phyloP scores from a whole-genome alignment of 2,329 filamentous ascomycete species.

The Orbilia blumenaviensis region DNA sequence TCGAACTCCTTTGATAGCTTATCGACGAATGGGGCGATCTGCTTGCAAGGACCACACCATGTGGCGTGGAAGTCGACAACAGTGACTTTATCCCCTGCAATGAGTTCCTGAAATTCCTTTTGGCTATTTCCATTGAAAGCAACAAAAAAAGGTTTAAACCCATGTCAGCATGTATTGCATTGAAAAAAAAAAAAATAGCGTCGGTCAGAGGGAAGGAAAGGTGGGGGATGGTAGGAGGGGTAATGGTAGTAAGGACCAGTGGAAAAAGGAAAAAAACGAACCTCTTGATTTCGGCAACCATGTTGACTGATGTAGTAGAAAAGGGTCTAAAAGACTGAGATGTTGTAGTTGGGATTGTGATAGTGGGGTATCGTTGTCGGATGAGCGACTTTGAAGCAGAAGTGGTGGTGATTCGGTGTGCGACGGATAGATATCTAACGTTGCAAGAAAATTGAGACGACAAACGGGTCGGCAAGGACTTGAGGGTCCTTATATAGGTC shows the following conservation, averaged over 20 bases:
- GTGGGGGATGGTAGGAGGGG: too few relatives aligned
- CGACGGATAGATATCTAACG: slow-evolving; percentile 6
- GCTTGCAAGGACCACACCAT: slow-evolving; percentile 96
- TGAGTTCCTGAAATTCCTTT: slow-evolving; percentile 68
- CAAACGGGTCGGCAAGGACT: slow-evolving; percentile 34
- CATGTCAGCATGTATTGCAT: too few relatives aligned
- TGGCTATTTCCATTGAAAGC: slow-evolving; percentile 64
- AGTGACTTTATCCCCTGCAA: slow-evolving; percentile 70
- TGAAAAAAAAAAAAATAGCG: not conserved
- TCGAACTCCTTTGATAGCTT: slow-evolving; percentile 71
- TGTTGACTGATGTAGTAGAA: slow-evolving; percentile 42
- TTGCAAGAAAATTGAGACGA: not conserved
- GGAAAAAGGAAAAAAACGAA: slow-evolving; percentile 8
- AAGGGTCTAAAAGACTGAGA: slow-evolving; percentile 14
- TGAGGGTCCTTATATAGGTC: slow-evolving; percentile 39
- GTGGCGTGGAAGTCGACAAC: slow-evolving; percentile 86
- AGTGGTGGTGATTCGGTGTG: too few relatives aligned
- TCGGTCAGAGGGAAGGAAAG: not conserved
- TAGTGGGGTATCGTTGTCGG: slow-evolving; percentile 10
- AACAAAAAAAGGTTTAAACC: too few relatives aligned
- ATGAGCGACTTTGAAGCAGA: slow-evolving; percentile 22
- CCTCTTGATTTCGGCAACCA: slow-evolving; percentile 48
- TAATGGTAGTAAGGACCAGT: too few relatives aligned
- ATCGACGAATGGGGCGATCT: slow-evolving; percentile 79
- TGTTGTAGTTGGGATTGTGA: not conserved